Conservation (phyloP, 495 filamentous ascomycete genomes). For the Neurospora cerealis region DNA sequence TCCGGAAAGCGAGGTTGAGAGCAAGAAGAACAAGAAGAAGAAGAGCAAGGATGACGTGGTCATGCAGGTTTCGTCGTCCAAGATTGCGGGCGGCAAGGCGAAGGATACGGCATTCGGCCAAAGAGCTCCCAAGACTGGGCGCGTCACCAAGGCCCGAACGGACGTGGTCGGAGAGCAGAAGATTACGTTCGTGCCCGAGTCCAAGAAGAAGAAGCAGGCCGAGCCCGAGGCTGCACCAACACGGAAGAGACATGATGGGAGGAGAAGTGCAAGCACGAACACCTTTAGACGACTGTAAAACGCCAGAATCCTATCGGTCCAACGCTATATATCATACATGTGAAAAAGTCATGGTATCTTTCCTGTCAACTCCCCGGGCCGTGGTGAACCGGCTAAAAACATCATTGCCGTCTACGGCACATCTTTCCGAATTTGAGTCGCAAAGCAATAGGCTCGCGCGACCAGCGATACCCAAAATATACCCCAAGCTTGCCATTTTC, state of each 20-base stretch:
- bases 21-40: slow-evolving; percentile 24
- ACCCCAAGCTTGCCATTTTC: neutral
- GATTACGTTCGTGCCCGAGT: slow-evolving; percentile 69
- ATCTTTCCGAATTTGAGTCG: neutral
- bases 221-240: slow-evolving; percentile 22
- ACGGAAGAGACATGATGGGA: slow-evolving; percentile 36
- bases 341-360: slow-evolving; percentile 11
- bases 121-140: slow-evolving; percentile 40
- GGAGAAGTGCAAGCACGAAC: slow-evolving; percentile 67
- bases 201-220: slow-evolving; percentile 41
- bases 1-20: slow-evolving; percentile 31
- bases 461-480: neutral
- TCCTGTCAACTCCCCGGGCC: neutral
- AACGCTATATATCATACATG: slow-evolving; percentile 18
- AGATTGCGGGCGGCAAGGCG: slow-evolving; percentile 43
- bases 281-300: slow-evolving; percentile 52
- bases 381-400: slow-evolving; percentile 2
- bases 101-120: slow-evolving; percentile 63
- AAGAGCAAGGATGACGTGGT: slow-evolving; percentile 31
- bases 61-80: slow-evolving; percentile 63
- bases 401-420: neutral
- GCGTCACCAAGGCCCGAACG: slow-evolving; percentile 33
- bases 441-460: neutral
- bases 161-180: slow-evolving; percentile 73
- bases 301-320: slow-evolving; percentile 10